These are phyloP conservation scores for Nitzschia sp. DNA, from an alignment of 108 stramenopile species.

Conservation along the genomic window DNA sequence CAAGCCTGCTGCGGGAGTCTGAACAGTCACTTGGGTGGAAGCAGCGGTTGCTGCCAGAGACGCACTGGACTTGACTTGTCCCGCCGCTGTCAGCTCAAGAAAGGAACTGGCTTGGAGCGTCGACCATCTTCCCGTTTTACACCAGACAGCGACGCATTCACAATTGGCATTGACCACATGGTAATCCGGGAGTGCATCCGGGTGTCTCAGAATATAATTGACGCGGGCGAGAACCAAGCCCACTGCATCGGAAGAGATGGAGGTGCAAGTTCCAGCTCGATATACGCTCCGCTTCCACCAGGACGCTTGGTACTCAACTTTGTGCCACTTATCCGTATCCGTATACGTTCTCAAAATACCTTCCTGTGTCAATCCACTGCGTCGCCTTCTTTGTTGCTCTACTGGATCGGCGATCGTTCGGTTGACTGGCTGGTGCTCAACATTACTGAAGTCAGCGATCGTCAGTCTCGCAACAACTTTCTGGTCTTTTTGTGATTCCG, in stretches of 20 bases:
- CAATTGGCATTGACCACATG: conserved; percentile 73
- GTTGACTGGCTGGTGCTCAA: conserved; percentile 6
- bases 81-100: conserved; percentile 54
- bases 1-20: conserved; percentile 71
- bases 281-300: conserved; percentile 31
- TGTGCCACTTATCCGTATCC: conserved; percentile 41
- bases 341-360: conserved; percentile 33
- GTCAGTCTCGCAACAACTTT: conserved; percentile 18
- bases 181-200: conserved; percentile 56
- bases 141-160: conserved; percentile 86
- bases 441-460: conserved; percentile 45
- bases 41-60: conserved; percentile 65
- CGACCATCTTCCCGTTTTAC: conserved; percentile 61
- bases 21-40: conserved; percentile 57
- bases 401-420: neutral
- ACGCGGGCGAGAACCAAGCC: conserved; percentile 40
- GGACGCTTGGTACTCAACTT: conserved; percentile 38
- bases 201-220: conserved; percentile 43
- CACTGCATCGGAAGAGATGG: conserved; percentile 25
- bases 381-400: too few relatives aligned
- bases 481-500: neutral
- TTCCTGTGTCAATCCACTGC: conserved; percentile 25
- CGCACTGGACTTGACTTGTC: conserved; percentile 71
- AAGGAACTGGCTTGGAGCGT: conserved; percentile 60
- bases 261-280: conserved; percentile 37